Conservation (phyloP, 1,284 basidiomycete species). For the Sporisorium exsertum region DNA sequence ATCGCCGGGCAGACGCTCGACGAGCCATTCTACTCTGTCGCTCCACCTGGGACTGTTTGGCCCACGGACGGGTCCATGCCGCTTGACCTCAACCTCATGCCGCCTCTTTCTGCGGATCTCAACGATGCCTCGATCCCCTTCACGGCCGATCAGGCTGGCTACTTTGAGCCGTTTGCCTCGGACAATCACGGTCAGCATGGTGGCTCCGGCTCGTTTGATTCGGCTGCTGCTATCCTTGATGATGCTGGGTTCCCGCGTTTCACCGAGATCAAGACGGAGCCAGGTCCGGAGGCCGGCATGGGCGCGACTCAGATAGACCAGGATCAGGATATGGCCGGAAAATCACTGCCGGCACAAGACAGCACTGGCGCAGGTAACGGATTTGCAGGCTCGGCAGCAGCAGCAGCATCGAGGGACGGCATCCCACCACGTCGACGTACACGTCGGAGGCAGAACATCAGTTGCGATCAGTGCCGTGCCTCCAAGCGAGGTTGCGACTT, state of each 20-base stretch:
- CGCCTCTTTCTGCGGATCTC: slow-evolving; percentile 3
- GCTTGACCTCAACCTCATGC: slow-evolving; percentile 25
- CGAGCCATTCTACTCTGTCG: slow-evolving; percentile 49
- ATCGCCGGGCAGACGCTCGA: slow-evolving; percentile 38
- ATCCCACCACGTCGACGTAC: slow-evolving; percentile 43
- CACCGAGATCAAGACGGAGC: slow-evolving; percentile 34
- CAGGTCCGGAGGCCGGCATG: not conserved
- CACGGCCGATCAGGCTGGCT: slow-evolving; percentile 17
- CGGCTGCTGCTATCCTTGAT: slow-evolving; percentile 41
- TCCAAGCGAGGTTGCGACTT: slow-evolving; percentile 55
- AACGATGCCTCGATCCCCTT: slow-evolving; percentile 18
- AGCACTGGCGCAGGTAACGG: not conserved
- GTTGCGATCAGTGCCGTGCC: slow-evolving; percentile 54
- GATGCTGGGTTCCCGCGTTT: slow-evolving; percentile 35
- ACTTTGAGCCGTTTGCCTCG: slow-evolving; percentile 18
- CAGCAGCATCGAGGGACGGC: slow-evolving; percentile 25
- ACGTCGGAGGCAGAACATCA: slow-evolving; percentile 51
- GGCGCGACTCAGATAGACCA: not conserved
- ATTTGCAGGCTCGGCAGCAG: slow-evolving; percentile 6
- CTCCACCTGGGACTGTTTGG: slow-evolving; percentile 21
- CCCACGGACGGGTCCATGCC: slow-evolving; percentile 24
- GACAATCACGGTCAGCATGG: slow-evolving; percentile 4
- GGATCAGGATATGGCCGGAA: not conserved
- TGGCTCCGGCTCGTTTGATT: slow-evolving; percentile 17
- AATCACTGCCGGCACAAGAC: not conserved